Conservation (phyloP, 208 protist species). For the Trypanosoma rangeli region DNA sequence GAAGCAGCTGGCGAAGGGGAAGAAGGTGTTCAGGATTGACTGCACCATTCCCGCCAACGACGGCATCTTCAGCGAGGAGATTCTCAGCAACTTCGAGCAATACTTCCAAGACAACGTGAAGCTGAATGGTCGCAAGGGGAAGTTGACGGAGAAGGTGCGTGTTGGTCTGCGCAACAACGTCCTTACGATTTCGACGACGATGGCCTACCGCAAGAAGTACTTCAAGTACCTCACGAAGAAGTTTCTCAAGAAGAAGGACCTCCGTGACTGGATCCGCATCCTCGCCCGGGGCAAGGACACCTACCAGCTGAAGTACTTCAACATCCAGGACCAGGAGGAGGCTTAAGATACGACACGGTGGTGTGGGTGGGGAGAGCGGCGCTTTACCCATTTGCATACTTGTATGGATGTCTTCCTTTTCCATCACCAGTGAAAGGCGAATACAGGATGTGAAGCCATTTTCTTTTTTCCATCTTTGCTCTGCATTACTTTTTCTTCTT, state of each 20-base stretch:
- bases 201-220: constrained; percentile 98
- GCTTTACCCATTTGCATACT: no score
- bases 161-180: constrained; percentile 88
- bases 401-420: no score
- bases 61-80: constrained; percentile 79
- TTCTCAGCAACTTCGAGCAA: constrained; percentile 93
- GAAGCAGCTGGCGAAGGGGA: constrained; percentile 87
- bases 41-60: constrained; percentile 51
- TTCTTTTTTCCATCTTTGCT: neutral
- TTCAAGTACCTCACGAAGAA: constrained; percentile 99
- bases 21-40: constrained; percentile 88
- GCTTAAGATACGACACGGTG: no score
- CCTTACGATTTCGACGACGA: constrained; percentile 87
- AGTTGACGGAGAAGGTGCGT: constrained; percentile 94
- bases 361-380: no score
- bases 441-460: constrained; percentile 8
- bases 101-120: constrained; percentile 97
- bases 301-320: constrained; percentile 99
- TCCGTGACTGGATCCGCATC: constrained; percentile 97
- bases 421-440: constrained; percentile 5
- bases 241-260: constrained; percentile 98
- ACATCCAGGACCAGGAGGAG: constrained; percentile 95
- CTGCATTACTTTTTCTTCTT: neutral
- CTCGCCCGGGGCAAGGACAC: constrained; percentile 93
- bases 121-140: constrained; percentile 97